Evolutionary conservation across 2,329 filamentous ascomycete species (phyloP), one percentile per base, ranked within the genome.

Genomic region (Ophiocordyceps camponoti-leonardi): DNA sequence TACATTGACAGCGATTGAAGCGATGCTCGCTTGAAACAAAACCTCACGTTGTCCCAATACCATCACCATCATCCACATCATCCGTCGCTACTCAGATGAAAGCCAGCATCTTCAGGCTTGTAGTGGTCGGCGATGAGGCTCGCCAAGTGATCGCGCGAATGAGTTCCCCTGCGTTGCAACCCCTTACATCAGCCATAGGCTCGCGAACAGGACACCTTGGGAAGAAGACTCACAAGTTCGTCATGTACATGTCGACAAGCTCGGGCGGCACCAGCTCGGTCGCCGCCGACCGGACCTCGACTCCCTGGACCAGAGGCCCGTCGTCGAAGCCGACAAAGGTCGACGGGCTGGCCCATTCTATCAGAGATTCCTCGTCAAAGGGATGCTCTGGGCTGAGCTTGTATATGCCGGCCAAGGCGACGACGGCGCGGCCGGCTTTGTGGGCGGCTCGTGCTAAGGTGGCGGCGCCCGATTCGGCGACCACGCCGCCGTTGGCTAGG

Each of bases 311-410:
- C 54, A 94, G 73, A 37, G 79, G 72, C 6, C 86, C 87, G 50
- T 95, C 82, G 19, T 84, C 76, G 58, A 86, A 94, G 37, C 71
- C 73, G 41, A 92, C 76, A 47, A 86, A 81, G 52, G 75, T 81
- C 45, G 81, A 79, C 1, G 87, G 78, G 58, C 88, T 80, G 16
- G 86, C 90, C 66, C 86, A 86, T 64, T 95, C 90, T 48, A 94
- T 83, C 49, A 94, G 67, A 5, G 79, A 77, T 51, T 86, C 82
- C 45, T 83, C 80, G 55, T 92, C 80, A 55, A 87, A 88, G 1
- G 87, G 83, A 55, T 87, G 90, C 48, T 93, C 80, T 0, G 92
- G 88, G 53, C 86, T 93, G 46, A 98, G 75, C 64, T 94, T 94
- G 69, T 95, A 96, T 19, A 96, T 81, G 30, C 87, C 90, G 45